A percentile compares a stretch with the other conserved stretches of the same genome.
Evolutionary conservation across 306 rosid species (phyloP).

Genomic region (Elaeagnus macrophylla): DNA sequence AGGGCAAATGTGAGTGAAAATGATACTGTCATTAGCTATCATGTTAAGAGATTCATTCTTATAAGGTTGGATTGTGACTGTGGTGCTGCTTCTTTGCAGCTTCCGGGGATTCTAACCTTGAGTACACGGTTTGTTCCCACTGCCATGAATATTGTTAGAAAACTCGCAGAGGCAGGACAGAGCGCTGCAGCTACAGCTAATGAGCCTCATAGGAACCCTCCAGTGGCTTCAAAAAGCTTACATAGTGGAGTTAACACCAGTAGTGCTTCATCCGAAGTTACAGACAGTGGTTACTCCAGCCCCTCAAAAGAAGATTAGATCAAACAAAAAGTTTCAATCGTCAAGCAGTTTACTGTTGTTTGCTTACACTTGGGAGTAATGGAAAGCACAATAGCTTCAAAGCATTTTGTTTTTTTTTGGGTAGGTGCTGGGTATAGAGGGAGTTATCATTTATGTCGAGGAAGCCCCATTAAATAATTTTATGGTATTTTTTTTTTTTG

Average conservation of each 20-base stretch:
- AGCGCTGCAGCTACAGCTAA: constrained; percentile 33
- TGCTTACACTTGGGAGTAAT: constrained; percentile 17
- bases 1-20: not conserved
- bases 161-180: constrained; percentile 74
- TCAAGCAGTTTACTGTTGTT: constrained; percentile 14
- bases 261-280: constrained; percentile 52
- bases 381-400: constrained; percentile 21
- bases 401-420: constrained; percentile 49
- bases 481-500: constrained; percentile 18
- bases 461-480: constrained; percentile 24
- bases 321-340: constrained; percentile 6
- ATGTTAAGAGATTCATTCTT: not conserved
- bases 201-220: constrained; percentile 38
- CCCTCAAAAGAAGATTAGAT: constrained; percentile 45
- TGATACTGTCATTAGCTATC: not conserved
- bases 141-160: constrained; percentile 57
- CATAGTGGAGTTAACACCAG: constrained; percentile 30
- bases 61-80: constrained; percentile 6
- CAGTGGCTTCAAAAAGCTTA: constrained; percentile 23
- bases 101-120: constrained; percentile 78
- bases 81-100: constrained; percentile 38
- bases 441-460: constrained; percentile 26
- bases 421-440: constrained; percentile 31
- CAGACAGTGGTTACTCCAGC: constrained; percentile 36
- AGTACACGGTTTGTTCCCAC: constrained; percentile 75